Conservation (phyloP, 805 yeast species). For the Lipomyces oligophaga region DNA sequence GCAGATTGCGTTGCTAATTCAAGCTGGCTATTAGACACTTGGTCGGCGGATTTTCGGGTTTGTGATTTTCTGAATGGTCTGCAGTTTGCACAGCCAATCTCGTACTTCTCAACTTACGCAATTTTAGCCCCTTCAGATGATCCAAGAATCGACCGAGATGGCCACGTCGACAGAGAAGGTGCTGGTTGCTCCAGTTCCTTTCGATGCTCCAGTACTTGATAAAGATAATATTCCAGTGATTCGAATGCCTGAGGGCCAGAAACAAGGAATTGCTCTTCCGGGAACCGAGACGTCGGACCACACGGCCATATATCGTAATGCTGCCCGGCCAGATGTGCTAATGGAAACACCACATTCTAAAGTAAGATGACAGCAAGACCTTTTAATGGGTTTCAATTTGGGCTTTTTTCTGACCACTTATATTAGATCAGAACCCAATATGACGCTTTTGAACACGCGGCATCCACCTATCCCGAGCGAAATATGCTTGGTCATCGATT, state of each 20-base stretch:
- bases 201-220: conserved; percentile 7
- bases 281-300: conserved; percentile 44
- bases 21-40: no score
- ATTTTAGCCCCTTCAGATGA: no score
- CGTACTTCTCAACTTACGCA: no score
- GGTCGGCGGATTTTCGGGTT: no score
- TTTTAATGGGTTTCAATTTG: no score
- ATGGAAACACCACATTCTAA: conserved; percentile 37
- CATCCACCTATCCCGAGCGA: conserved; percentile 31
- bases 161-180: no score
- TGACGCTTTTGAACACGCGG: conserved; percentile 38
- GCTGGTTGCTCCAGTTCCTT: conserved; percentile 11
- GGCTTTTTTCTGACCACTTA: neutral
- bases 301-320: conserved; percentile 52
- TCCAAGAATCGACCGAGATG: no score
- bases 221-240: conserved; percentile 19
- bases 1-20: no score
- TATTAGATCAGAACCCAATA: conserved; percentile 40
- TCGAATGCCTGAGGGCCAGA: conserved; percentile 24
- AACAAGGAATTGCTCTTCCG: conserved; percentile 43
- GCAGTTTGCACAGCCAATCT: no score
- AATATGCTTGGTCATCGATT: conserved; percentile 42
- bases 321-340: conserved; percentile 36
- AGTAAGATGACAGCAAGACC: no score
- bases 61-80: no score